Evolutionary conservation across 2,329 filamentous ascomycete genomes (phyloP).

Genomic region (Dothidotthia symphoricarpi): DNA sequence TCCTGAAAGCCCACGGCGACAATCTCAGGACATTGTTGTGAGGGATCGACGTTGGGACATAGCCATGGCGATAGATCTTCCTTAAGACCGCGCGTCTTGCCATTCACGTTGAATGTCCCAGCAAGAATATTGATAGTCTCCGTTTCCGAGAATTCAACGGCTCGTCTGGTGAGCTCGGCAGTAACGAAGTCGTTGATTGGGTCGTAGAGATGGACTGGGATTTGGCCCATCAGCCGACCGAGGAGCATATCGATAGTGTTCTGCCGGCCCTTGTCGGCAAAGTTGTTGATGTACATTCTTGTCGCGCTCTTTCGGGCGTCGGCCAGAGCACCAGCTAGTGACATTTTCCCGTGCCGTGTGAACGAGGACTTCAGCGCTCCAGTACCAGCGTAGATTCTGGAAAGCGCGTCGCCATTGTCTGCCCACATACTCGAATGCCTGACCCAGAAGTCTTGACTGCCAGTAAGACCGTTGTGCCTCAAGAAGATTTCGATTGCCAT

Average conservation of each 20-base stretch:
- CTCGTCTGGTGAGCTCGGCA: constrained; percentile 67
- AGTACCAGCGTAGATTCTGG: constrained; percentile 93
- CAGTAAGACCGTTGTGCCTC: constrained; percentile 65
- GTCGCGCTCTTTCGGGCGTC: constrained; percentile 94
- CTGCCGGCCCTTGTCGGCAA: constrained; percentile 87
- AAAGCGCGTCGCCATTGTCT: constrained; percentile 91
- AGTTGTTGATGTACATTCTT: constrained; percentile 95
- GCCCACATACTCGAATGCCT: constrained; percentile 93
- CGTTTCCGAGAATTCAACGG: constrained; percentile 70
- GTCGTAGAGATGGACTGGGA: constrained; percentile 82
- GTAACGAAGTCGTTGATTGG: constrained; percentile 91
- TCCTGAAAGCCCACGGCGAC: constrained; percentile 94
- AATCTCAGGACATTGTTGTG: constrained; percentile 72
- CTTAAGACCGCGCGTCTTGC: constrained; percentile 72
- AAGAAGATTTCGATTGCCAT: constrained; percentile 89
- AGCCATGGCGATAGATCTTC: constrained; percentile 85
- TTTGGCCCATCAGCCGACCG: constrained; percentile 78
- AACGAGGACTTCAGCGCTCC: constrained; percentile 95
- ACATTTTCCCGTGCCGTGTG: constrained; percentile 93
- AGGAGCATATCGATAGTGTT: constrained; percentile 93
- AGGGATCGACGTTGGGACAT: constrained; percentile 61
- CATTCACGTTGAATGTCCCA: constrained; percentile 94
- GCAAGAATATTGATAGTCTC: constrained; percentile 76
- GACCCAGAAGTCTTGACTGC: constrained; percentile 82
- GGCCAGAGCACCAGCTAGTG: constrained; percentile 86